A percentile compares a stretch with the other conserved stretches of the same genome.
Conservation (phyloP, 2,329 filamentous ascomycete genomes). For the Phoma sp. region DNA sequence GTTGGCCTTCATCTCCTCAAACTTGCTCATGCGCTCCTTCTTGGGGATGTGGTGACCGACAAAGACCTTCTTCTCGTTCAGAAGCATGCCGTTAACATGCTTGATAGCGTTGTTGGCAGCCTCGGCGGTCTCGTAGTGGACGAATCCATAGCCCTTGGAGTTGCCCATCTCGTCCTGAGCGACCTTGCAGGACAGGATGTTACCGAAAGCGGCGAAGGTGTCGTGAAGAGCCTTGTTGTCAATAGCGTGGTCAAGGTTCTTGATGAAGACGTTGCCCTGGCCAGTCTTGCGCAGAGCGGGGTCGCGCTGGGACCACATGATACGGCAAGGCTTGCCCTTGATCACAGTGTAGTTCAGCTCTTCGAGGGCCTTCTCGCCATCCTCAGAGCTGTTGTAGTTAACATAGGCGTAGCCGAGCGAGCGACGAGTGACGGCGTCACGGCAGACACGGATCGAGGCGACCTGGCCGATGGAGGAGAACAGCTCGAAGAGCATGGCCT, state of each 20-base stretch:
- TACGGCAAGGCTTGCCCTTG: conserved; percentile 98
- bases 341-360: conserved; percentile 99
- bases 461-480: conserved; percentile 99
- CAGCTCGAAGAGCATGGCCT: conserved; percentile 99
- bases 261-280: conserved; percentile 99
- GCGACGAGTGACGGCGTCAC: conserved; percentile 96
- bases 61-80: conserved; percentile 99
- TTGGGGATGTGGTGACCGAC: conserved; percentile 99
- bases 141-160: conserved; percentile 99
- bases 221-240: conserved; percentile 99
- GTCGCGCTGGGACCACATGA: conserved; percentile 99
- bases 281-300: conserved; percentile 98
- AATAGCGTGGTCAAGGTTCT: conserved; percentile 98
- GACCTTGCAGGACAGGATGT: conserved; percentile 99
- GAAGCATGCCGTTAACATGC: conserved; percentile 98
- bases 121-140: conserved; percentile 99
- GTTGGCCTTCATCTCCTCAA: conserved; percentile 99
- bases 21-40: conserved; percentile 99
- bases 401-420: conserved; percentile 99
- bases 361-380: conserved; percentile 97
- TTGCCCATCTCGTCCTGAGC: conserved; percentile 95
- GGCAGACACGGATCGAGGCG: conserved; percentile 98
- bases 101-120: conserved; percentile 97
- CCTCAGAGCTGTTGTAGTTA: conserved; percentile 97
- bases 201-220: conserved; percentile 96